A percentile compares a stretch with the other conserved stretches of the same genome.
Evolutionary conservation across 345 rosid genomes (phyloP).

Genomic region (Chamaenerion angustifolium): DNA sequence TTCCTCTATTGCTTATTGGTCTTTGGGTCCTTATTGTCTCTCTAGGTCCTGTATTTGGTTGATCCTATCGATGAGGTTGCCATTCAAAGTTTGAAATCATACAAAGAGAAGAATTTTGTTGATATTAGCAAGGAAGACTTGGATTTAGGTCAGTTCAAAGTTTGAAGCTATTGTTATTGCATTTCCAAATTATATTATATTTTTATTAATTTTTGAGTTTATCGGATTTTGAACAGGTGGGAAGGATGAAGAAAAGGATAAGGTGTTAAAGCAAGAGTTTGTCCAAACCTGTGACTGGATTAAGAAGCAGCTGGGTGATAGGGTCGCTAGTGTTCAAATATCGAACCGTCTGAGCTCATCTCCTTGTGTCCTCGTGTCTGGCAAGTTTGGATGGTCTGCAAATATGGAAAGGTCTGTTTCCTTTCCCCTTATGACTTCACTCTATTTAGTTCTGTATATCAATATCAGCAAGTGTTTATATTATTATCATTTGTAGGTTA

Average conservation of each 20-base stretch:
- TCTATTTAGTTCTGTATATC: no score
- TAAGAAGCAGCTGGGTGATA: slow-evolving; percentile 73
- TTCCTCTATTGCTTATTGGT: slow-evolving; percentile 3
- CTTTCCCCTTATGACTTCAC: not conserved
- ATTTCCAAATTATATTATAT: not conserved
- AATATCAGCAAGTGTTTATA: no score
- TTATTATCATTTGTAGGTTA: slow-evolving; percentile 41
- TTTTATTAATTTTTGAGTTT: not conserved
- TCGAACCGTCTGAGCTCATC: slow-evolving; percentile 87
- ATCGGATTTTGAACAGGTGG: slow-evolving; percentile 40
- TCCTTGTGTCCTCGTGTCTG: slow-evolving; percentile 90
- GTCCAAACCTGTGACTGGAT: slow-evolving; percentile 95
- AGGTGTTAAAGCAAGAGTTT: slow-evolving; percentile 63
- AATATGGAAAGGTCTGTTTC: slow-evolving; percentile 81
- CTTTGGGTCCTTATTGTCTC: slow-evolving; percentile 1
- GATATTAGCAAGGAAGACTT: slow-evolving; percentile 98
- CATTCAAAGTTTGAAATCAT: slow-evolving; percentile 71
- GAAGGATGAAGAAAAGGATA: slow-evolving; percentile 79
- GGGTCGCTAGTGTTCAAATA: slow-evolving; percentile 81
- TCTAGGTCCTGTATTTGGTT: slow-evolving; percentile 66
- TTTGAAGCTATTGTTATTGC: not conserved
- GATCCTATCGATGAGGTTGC: slow-evolving; percentile 97
- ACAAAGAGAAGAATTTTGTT: slow-evolving; percentile 88
- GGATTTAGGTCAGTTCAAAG: slow-evolving; percentile 55
- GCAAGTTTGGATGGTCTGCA: slow-evolving; percentile 97